Conservation (phyloP, 805 yeast genomes). For the Pichia manshurica region DNA sequence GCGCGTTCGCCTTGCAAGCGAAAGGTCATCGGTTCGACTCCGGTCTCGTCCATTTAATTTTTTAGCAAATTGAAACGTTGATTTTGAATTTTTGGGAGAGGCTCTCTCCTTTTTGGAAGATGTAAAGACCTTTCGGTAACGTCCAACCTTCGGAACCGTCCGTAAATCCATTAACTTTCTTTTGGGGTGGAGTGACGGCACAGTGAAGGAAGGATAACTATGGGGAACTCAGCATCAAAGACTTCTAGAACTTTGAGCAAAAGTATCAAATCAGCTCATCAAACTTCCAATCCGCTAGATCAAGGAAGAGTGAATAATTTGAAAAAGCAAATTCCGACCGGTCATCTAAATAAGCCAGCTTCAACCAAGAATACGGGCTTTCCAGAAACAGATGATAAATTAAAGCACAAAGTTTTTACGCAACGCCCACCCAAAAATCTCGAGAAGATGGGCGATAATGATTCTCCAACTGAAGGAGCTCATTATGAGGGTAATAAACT, state of each 20-base stretch:
- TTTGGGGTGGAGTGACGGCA: background rate
- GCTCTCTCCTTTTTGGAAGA: background rate
- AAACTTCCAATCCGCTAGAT: slow-evolving; percentile 1
- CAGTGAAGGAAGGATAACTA: too few relatives aligned
- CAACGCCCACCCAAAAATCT: slow-evolving; percentile 16
- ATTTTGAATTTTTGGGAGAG: too few relatives aligned
- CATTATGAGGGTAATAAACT: slow-evolving; percentile 15
- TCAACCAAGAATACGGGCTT: background rate
- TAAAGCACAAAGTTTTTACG: slow-evolving; percentile 14
- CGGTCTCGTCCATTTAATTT: slow-evolving; percentile 57
- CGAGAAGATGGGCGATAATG: slow-evolving; percentile 11
- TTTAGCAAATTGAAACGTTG: too few relatives aligned
- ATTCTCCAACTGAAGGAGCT: background rate
- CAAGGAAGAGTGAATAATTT: slow-evolving; percentile 1
- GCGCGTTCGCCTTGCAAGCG: slow-evolving; percentile 78
- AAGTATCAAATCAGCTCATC: slow-evolving; percentile 3
- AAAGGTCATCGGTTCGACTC: slow-evolving; percentile 76
- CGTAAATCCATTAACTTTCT: background rate
- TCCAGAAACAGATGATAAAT: background rate
- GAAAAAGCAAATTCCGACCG: slow-evolving; percentile 13
- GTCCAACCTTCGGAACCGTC: background rate
- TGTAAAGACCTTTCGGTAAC: too few relatives aligned
- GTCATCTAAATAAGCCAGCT: slow-evolving; percentile 5
- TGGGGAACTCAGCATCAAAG: slow-evolving; percentile 26
- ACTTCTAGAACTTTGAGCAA: slow-evolving; percentile 16